Percentiles rank a stretch among this genome's conserved stretches.
Conservation (phyloP, 805 yeast species). For the Suhomyces sp. region DNA sequence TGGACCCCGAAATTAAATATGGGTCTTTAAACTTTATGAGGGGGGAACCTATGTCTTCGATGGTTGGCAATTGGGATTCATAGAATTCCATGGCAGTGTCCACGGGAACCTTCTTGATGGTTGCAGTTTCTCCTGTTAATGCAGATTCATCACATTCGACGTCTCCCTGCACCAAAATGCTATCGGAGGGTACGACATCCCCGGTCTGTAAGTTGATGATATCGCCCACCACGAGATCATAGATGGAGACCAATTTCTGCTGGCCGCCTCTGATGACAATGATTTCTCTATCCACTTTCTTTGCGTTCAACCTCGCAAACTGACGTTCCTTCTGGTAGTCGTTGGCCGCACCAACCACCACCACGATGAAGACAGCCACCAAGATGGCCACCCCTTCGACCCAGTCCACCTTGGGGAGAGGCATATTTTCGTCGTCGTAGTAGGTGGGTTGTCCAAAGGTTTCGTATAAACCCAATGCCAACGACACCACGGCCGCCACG, state of each 20-base stretch:
- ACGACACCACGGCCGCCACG: constrained; percentile 84
- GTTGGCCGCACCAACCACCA: constrained; percentile 90
- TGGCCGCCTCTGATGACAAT: constrained; percentile 73
- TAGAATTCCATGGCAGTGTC: constrained; percentile 35
- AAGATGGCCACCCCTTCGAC: constrained; percentile 98
- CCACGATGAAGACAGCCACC: constrained; percentile 87
- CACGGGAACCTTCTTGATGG: constrained; percentile 69
- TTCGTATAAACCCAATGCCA: constrained; percentile 89
- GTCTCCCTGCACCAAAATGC: constrained; percentile 67
- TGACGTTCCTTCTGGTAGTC: constrained; percentile 96
- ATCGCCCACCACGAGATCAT: constrained; percentile 85
- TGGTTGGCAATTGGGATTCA: constrained; percentile 22
- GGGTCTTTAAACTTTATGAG: constrained; percentile 62
- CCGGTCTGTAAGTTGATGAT: constrained; percentile 83
- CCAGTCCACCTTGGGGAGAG: constrained; percentile 89
- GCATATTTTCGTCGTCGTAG: constrained; percentile 74
- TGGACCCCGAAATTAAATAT: constrained; percentile 88
- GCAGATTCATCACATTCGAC: constrained; percentile 91
- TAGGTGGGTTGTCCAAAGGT: constrained; percentile 81
- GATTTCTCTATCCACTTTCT: constrained; percentile 80
- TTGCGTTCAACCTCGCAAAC: constrained; percentile 81
- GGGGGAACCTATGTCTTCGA: constrained; percentile 43
- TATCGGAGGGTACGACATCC: constrained; percentile 89
- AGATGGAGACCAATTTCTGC: constrained; percentile 66
- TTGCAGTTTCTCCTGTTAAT: constrained; percentile 90